Conservation (phyloP, 441 rosid genomes). For the Adansonia rubrostipa region DNA sequence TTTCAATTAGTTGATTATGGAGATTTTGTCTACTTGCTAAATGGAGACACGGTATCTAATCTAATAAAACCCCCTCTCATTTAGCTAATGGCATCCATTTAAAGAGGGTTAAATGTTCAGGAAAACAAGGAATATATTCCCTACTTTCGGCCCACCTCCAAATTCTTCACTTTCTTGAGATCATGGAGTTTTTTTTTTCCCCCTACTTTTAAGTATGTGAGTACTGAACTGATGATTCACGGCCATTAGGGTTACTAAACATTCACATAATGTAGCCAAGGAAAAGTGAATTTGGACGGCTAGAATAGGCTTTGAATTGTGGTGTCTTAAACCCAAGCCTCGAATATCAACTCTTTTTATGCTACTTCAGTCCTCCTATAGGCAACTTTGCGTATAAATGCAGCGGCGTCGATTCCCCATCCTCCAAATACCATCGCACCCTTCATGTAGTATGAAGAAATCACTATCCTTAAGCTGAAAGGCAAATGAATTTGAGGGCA, state of each 20-base stretch:
- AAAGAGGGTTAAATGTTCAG: neutral
- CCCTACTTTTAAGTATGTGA: no score
- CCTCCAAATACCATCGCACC: conserved; percentile 15
- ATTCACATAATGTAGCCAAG: neutral
- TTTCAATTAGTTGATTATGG: no score
- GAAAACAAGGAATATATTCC: neutral
- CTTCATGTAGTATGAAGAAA: neutral
- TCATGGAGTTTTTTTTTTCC: neutral
- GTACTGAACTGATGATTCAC: neutral
- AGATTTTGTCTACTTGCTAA: no score
- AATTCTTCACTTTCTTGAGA: neutral
- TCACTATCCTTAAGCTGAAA: neutral
- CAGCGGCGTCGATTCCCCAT: conserved; percentile 44
- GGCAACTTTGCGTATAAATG: conserved; percentile 48
- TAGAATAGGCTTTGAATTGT: neutral
- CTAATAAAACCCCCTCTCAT: no score
- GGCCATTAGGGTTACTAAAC: neutral
- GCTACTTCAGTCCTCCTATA: neutral
- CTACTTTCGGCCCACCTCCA: conserved; percentile 7
- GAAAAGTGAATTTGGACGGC: conserved; percentile 33
- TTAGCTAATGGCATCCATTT: neutral
- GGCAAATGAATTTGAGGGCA: conserved; percentile 25
- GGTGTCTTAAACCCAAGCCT: neutral
- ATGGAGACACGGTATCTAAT: no score
- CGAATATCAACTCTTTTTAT: neutral